Conservation (phyloP, 768 basidiomycete genomes). For the Tricholoma bakamatsutake region DNA sequence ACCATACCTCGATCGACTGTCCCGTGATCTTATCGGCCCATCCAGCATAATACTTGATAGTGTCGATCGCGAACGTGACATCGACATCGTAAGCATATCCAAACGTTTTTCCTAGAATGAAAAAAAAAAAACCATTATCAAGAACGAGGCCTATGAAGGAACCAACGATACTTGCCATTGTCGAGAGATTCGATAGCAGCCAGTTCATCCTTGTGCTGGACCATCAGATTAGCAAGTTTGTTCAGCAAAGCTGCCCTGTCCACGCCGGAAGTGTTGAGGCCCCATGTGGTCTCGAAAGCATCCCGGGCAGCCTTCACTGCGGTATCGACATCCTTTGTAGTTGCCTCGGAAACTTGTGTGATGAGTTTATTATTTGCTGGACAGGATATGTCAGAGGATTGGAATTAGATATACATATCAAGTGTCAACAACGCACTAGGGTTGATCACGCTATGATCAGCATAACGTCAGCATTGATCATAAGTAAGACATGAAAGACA, state of each 20-base stretch:
- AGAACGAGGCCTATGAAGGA: not conserved
- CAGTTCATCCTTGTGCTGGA: constrained; percentile 38
- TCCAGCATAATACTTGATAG: constrained; percentile 49
- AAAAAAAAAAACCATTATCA: not conserved
- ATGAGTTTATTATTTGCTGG: constrained; percentile 58
- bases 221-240: constrained; percentile 48
- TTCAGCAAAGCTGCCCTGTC: constrained; percentile 35
- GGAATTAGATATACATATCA: not conserved
- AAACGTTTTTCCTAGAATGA: constrained; percentile 25
- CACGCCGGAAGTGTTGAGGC: constrained; percentile 37
- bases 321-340: constrained; percentile 63
- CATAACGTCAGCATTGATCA: constrained; percentile 6
- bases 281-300: constrained; percentile 34
- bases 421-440: constrained; percentile 29
- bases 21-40: constrained; percentile 43
- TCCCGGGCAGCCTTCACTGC: constrained; percentile 64
- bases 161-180: constrained; percentile 23
- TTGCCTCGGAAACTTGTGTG: constrained; percentile 53
- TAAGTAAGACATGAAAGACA: not conserved
- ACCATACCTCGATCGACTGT: not conserved
- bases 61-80: constrained; percentile 24
- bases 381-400: constrained; percentile 7
- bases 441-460: constrained; percentile 44
- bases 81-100: constrained; percentile 19
- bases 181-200: constrained; percentile 48